Evolutionary conservation across 1,284 basidiomycete genomes (phyloP), one percentile per base, ranked within the genome.

Genomic region (Tilletiopsis washingtonensis): DNA sequence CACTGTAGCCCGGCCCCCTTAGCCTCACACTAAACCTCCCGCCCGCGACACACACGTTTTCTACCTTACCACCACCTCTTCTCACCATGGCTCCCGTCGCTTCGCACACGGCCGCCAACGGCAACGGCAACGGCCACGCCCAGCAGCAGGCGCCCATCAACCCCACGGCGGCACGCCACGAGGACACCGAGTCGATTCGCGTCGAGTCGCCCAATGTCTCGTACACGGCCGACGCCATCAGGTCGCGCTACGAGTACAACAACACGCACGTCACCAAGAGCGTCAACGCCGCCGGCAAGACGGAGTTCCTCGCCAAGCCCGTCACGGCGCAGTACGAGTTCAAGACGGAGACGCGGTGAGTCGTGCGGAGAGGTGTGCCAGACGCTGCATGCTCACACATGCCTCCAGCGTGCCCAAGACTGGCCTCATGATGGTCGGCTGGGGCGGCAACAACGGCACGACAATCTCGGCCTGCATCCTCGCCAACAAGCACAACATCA

Each of bases 381-480:
- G n/a, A n/a, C n/a, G n/a, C n/a, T n/a, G n/a, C n/a, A n/a, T n/a
- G n/a, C n/a, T n/a, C n/a, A n/a, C n/a, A n/a, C n/a, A n/a, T n/a
- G n/a, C n/a, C n/a, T n/a, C n/a, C 29, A 34, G n/a, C 9, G 29
- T 34, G 29, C 29, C 29, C 29, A 34, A 34, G 29, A 34, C 2
- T 59, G 93, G 93, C 54, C 80, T 97, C 62, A 88, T 98, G 86
- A 85, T 98, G 80, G 85, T 97, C 70, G 93, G 93, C 59, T 78
- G 91, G 61, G 93, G 93, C 61, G 93, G 93, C 55, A 98, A 98
- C 82, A 98, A 98, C 74, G 93, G 93, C 54, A 84, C 88, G 49
- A 98, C 93, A 40, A 82, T 97, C 53, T 85, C 85, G 62, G 91
- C 94, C 24, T 94, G 91, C 61, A 84, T 97, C 74, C 82, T 97